phyloP scores from a whole-genome alignment of 495 filamentous ascomycete species.

The Tuber magnatum region DNA sequence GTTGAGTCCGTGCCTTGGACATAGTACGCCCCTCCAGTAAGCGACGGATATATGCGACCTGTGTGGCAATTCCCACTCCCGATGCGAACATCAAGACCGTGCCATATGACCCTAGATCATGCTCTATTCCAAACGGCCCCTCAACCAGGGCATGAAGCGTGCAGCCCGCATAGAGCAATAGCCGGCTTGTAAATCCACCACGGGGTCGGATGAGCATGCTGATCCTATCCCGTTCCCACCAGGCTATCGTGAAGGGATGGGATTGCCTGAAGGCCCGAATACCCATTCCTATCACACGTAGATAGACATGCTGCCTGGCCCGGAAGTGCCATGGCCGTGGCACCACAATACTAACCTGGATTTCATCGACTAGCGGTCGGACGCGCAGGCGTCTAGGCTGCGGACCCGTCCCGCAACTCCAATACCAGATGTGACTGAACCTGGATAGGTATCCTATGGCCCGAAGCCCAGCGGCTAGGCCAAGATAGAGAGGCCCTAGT shows the following conservation, averaged over 20 bases:
- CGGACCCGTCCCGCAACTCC: constrained; percentile 16
- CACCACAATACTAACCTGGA: background rate
- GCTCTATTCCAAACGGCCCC: background rate
- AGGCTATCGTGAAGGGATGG: constrained; percentile 42
- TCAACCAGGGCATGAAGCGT: background rate
- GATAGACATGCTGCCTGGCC: constrained; percentile 40
- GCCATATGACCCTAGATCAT: background rate
- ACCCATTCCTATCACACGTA: constrained; percentile 35
- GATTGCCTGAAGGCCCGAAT: constrained; percentile 39
- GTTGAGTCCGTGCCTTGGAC: background rate
- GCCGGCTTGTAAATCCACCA: too few species aligned
- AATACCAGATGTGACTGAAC: constrained; percentile 14
- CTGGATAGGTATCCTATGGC: background rate
- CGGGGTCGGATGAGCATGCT: constrained; percentile 40
- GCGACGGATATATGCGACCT: background rate
- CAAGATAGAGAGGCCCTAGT: constrained; percentile 17
- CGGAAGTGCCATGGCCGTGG: constrained; percentile 33
- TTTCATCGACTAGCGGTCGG: constrained; percentile 1
- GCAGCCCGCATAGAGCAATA: too few species aligned
- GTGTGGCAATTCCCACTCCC: background rate
- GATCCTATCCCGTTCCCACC: constrained; percentile 40
- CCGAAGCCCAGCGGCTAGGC: constrained; percentile 11
- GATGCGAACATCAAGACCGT: constrained; percentile 1
- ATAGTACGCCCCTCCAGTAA: background rate
- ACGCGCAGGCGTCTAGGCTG: constrained; percentile 7